Percentiles rank a stretch among this genome's conserved stretches.
These are phyloP conservation scores for Irpex lacteus DNA, from an alignment of 1,284 basidiomycete genomes.

Conservation along the genomic window DNA sequence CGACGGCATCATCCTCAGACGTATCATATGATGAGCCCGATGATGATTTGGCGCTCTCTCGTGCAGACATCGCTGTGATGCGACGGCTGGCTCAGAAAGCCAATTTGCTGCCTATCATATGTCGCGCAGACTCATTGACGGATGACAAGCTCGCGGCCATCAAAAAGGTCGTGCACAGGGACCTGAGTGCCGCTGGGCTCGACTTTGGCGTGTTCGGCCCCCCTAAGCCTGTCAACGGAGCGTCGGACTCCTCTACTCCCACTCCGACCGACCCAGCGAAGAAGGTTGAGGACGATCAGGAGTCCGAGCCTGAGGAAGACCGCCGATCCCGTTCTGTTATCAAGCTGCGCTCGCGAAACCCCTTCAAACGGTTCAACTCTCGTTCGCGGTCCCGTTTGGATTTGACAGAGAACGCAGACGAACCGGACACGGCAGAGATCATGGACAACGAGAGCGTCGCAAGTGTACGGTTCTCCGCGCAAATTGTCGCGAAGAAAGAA, in stretches of 20 bases:
- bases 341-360: slow-evolving; percentile 58
- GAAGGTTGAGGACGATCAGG: slow-evolving; percentile 27
- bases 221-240: slow-evolving; percentile 17
- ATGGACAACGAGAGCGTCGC: slow-evolving; percentile 65
- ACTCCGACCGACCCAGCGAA: slow-evolving; percentile 7
- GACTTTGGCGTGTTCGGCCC: slow-evolving; percentile 74
- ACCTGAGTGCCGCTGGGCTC: slow-evolving; percentile 59
- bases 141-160: slow-evolving; percentile 64
- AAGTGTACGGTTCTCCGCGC: slow-evolving; percentile 73
- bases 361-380: slow-evolving; percentile 37
- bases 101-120: slow-evolving; percentile 77
- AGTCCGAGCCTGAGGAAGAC: slow-evolving; percentile 41
- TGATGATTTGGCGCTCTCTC: slow-evolving; percentile 56
- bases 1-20: slow-evolving; percentile 45
- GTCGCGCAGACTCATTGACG: slow-evolving; percentile 74
- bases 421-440: slow-evolving; percentile 44
- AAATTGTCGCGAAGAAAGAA: slow-evolving; percentile 54
- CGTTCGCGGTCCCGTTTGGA: slow-evolving; percentile 71
- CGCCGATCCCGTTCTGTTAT: slow-evolving; percentile 67
- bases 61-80: slow-evolving; percentile 75
- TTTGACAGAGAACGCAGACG: slow-evolving; percentile 53
- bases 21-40: slow-evolving; percentile 48
- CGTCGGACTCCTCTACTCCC: slow-evolving; percentile 8
- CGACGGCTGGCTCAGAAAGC: slow-evolving; percentile 64
- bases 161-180: slow-evolving; percentile 64